These are phyloP conservation scores for Metschnikowia sp. DNA, from an alignment of 805 yeast genomes.

Conservation along the genomic window DNA sequence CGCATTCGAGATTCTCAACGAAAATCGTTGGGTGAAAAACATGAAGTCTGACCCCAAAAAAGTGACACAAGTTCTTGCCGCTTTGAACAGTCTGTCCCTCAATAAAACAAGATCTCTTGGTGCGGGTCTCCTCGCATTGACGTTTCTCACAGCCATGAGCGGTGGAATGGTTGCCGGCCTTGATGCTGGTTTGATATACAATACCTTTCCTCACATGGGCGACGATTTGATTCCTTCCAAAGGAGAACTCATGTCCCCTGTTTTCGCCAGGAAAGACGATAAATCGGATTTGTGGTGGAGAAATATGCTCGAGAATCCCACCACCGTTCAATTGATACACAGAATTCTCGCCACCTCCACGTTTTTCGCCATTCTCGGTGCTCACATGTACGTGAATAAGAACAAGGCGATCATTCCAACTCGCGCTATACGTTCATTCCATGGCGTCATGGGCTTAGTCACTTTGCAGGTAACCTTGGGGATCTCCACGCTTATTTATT, in stretches of 20 bases:
- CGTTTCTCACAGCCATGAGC: slow-evolving; percentile 89
- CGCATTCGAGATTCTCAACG: slow-evolving; percentile 79
- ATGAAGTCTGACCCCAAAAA: slow-evolving; percentile 46
- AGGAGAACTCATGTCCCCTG: slow-evolving; percentile 75
- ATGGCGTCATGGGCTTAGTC: slow-evolving; percentile 77
- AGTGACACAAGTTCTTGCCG: slow-evolving; percentile 52
- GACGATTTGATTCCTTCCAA: slow-evolving; percentile 69
- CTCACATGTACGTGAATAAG: slow-evolving; percentile 65
- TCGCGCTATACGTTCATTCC: slow-evolving; percentile 51
- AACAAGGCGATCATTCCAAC: slow-evolving; percentile 56
- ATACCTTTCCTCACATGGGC: slow-evolving; percentile 97
- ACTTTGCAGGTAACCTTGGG: slow-evolving; percentile 83
- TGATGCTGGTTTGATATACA: slow-evolving; percentile 95
- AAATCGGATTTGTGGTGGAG: slow-evolving; percentile 83
- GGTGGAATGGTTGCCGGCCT: slow-evolving; percentile 98
- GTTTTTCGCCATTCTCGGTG: slow-evolving; percentile 63
- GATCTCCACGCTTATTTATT: slow-evolving; percentile 75
- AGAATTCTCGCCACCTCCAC: slow-evolving; percentile 81
- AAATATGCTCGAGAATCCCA: slow-evolving; percentile 90
- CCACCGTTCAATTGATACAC: slow-evolving; percentile 91
- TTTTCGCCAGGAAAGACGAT: slow-evolving; percentile 65
- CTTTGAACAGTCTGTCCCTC: slow-evolving; percentile 60
- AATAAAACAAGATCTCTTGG: slow-evolving; percentile 55
- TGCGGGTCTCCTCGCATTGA: slow-evolving; percentile 56
- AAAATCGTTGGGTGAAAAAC: slow-evolving; percentile 57